phyloP scores from a whole-genome alignment of 371 early-diverging fungal species.

The Syncephalastrum sp. region DNA sequence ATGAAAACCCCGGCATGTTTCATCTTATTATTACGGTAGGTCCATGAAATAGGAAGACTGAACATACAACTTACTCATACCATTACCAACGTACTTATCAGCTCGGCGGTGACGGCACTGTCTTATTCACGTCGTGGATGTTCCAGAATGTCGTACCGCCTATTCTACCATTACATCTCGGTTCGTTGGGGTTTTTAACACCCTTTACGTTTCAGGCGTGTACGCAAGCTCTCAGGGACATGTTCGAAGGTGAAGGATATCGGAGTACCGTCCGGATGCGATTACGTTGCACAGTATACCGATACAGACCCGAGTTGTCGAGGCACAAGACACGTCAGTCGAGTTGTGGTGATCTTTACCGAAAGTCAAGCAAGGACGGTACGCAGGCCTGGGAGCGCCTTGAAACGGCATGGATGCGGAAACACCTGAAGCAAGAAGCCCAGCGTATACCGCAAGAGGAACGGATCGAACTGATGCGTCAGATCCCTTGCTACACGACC shows the following conservation, averaged over 20 bases:
- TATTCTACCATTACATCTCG: slow-evolving; percentile 84
- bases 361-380: neutral
- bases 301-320: slow-evolving; percentile 26
- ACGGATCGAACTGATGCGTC: slow-evolving; percentile 10
- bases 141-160: slow-evolving; percentile 90
- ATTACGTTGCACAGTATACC: slow-evolving; percentile 78
- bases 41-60: neutral
- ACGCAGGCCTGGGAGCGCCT: slow-evolving; percentile 15
- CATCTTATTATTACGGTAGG: slow-evolving; percentile 73
- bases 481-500: slow-evolving; percentile 34
- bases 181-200: slow-evolving; percentile 89
- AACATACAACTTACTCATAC: neutral
- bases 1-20: slow-evolving; percentile 62
- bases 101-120: slow-evolving; percentile 90
- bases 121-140: slow-evolving; percentile 82
- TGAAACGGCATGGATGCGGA: slow-evolving; percentile 37
- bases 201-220: slow-evolving; percentile 71
- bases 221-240: slow-evolving; percentile 46
- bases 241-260: slow-evolving; percentile 57
- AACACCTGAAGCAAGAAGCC: slow-evolving; percentile 12
- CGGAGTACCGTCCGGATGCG: slow-evolving; percentile 85
- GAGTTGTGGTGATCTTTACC: no score
- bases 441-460: slow-evolving; percentile 5
- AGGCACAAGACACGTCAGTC: no score
- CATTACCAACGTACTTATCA: neutral